Evolutionary conservation across 1,139 yeast species (phyloP).

Genomic region (Lodderomyces beijingensis): DNA sequence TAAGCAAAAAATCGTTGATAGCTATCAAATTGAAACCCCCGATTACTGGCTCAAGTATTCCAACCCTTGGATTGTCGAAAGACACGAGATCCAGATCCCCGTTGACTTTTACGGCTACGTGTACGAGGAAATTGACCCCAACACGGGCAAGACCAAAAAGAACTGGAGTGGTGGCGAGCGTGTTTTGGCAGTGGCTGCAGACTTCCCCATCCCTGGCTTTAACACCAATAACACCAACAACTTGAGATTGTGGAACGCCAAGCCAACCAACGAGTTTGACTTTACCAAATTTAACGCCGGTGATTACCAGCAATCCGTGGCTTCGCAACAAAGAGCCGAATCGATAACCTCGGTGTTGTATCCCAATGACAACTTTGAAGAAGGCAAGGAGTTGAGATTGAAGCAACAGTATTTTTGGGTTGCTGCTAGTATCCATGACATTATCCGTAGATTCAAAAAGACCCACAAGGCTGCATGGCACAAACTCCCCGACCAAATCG

Average conservation of each 20-base stretch:
- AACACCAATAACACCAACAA: constrained; percentile 82
- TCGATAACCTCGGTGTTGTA: constrained; percentile 87
- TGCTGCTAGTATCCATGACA: constrained; percentile 88
- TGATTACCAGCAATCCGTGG: constrained; percentile 82
- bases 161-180: constrained; percentile 89
- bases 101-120: constrained; percentile 87
- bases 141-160: constrained; percentile 46
- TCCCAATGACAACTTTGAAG: constrained; percentile 88
- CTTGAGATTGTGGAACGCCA: constrained; percentile 85
- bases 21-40: constrained; percentile 91
- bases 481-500: constrained; percentile 80
- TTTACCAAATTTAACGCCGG: constrained; percentile 89
- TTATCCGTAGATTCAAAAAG: constrained; percentile 85
- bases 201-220: constrained; percentile 91
- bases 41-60: constrained; percentile 88
- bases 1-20: constrained; percentile 84
- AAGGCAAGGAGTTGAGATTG: constrained; percentile 87
- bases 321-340: constrained; percentile 83
- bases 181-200: constrained; percentile 87
- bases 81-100: constrained; percentile 87
- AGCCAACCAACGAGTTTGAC: constrained; percentile 89
- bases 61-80: constrained; percentile 90
- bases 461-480: constrained; percentile 66
- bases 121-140: constrained; percentile 57
- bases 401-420: constrained; percentile 98